Percentiles rank a stretch among this genome's conserved stretches.
Evolutionary conservation across 768 basidiomycete genomes (phyloP).

Genomic region (Boletus pseudopeckii): DNA sequence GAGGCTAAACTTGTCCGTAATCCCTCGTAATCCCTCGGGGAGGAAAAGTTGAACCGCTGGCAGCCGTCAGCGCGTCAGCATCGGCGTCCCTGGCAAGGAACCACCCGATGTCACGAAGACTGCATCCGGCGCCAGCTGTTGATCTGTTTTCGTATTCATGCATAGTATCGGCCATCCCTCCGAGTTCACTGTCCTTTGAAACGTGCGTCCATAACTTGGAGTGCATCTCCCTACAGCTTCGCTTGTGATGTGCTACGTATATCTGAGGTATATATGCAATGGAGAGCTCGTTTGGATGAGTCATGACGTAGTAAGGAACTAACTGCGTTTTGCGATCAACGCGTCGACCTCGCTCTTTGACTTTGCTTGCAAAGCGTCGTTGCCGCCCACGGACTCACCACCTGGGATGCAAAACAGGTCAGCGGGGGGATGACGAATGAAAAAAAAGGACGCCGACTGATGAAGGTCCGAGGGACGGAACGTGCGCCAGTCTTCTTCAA

Average conservation of each 20-base stretch:
- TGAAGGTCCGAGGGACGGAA: conserved; percentile 77
- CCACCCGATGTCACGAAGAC: background rate
- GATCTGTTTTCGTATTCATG: background rate
- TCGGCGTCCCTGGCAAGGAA: background rate
- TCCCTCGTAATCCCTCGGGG: background rate
- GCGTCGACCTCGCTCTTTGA: background rate
- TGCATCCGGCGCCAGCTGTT: too few species aligned
- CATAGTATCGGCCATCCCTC: background rate
- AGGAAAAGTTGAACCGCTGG: background rate
- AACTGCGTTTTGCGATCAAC: conserved; percentile 10
- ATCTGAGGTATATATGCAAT: conserved; percentile 4
- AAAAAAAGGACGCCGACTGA: conserved; percentile 45
- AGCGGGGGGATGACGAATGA: background rate
- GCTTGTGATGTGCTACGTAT: background rate
- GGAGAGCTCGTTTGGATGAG: background rate
- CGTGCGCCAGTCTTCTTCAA: conserved; percentile 58
- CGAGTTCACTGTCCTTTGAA: too few species aligned
- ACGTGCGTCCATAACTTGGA: background rate
- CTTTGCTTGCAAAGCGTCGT: conserved; percentile 14
- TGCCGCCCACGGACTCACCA: conserved; percentile 20
- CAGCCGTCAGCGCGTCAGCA: background rate
- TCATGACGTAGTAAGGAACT: background rate
- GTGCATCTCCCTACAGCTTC: background rate
- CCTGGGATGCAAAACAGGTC: conserved; percentile 1
- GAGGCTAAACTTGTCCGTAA: background rate